Percentiles rank a stretch among this genome's conserved stretches.
These are phyloP conservation scores for Fusarium sp. DNA, from an alignment of 2,329 filamentous ascomycete genomes.

Conservation along the genomic window DNA sequence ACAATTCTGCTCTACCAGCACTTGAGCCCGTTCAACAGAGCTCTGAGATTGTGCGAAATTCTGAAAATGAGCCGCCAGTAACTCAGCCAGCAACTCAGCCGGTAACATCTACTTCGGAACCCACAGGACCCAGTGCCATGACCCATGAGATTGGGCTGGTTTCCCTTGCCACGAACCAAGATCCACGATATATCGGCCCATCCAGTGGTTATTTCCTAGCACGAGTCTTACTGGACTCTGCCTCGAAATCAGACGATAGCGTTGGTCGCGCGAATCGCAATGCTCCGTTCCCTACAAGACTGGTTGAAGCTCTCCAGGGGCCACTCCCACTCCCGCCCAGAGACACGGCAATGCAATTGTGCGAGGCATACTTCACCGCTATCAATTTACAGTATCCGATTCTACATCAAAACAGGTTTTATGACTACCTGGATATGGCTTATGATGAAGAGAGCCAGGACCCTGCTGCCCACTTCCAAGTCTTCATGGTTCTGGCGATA, in stretches of 20 bases:
- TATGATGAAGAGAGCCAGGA: conserved; percentile 47
- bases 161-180: conserved; percentile 58
- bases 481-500: conserved; percentile 64
- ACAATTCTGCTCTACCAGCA: not conserved
- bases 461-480: conserved; percentile 55
- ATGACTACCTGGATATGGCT: conserved; percentile 51
- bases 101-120: not conserved
- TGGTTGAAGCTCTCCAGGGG: conserved; percentile 48
- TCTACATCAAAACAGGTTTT: conserved; percentile 57
- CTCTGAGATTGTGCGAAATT: fast-evolving
- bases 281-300: conserved; percentile 39
- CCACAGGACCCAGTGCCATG: conserved; percentile 40
- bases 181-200: conserved; percentile 64
- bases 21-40: not conserved
- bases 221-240: conserved; percentile 57
- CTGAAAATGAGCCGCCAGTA: fast-evolving
- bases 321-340: conserved; percentile 46
- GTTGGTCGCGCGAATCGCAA: conserved; percentile 8
- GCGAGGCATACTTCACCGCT: conserved; percentile 58
- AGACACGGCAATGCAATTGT: conserved; percentile 54
- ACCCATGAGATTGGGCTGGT: conserved; percentile 65
- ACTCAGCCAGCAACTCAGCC: not conserved
- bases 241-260: conserved; percentile 41
- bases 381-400: conserved; percentile 62
- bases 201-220: conserved; percentile 66